Evolutionary conservation across 2,329 filamentous ascomycete genomes (phyloP).

Genomic region (Colletotrichum spaethianum): DNA sequence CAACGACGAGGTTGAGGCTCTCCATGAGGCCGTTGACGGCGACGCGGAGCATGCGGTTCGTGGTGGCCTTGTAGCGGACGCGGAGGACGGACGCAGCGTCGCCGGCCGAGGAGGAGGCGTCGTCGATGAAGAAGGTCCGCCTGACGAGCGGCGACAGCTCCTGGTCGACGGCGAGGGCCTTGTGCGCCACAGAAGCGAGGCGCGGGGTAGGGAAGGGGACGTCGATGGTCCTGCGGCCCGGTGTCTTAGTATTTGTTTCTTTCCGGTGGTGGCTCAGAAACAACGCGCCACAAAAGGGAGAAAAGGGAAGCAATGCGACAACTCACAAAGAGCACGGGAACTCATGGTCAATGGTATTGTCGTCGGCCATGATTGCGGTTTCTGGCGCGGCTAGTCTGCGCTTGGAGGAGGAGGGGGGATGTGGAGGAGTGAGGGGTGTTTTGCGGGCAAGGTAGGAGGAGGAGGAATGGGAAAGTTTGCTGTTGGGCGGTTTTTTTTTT

Average conservation of each 20-base stretch:
- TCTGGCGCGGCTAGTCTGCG: slow-evolving; percentile 11
- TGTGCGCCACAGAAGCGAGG: slow-evolving; percentile 82
- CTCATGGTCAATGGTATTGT: slow-evolving; percentile 54
- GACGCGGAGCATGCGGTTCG: slow-evolving; percentile 96
- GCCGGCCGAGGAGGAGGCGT: slow-evolving; percentile 41
- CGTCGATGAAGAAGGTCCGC: slow-evolving; percentile 74
- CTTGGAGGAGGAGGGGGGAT: slow-evolving; percentile 4
- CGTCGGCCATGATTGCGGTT: slow-evolving; percentile 54
- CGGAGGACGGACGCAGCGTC: slow-evolving; percentile 67
- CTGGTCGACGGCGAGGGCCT: slow-evolving; percentile 85
- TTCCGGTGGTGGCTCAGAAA: not conserved
- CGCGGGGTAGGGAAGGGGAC: slow-evolving; percentile 86
- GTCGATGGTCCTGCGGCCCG: slow-evolving; percentile 72
- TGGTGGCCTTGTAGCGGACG: slow-evolving; percentile 87
- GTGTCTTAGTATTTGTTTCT: slow-evolving; percentile 28
- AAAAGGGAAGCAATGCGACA: slow-evolving; percentile 39
- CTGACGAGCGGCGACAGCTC: slow-evolving; percentile 90
- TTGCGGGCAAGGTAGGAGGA: not conserved
- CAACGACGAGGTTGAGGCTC: slow-evolving; percentile 84
- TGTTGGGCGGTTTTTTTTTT: not conserved
- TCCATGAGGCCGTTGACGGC: slow-evolving; percentile 98
- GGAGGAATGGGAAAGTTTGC: slow-evolving; percentile 16
- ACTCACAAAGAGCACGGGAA: slow-evolving; percentile 77
- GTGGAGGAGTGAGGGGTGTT: slow-evolving; percentile 10
- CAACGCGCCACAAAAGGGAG: slow-evolving; percentile 6